Evolutionary conservation across 2,329 filamentous ascomycete species (phyloP), one percentile per base, ranked within the genome.

Genomic region (Aspergillus sp.): DNA sequence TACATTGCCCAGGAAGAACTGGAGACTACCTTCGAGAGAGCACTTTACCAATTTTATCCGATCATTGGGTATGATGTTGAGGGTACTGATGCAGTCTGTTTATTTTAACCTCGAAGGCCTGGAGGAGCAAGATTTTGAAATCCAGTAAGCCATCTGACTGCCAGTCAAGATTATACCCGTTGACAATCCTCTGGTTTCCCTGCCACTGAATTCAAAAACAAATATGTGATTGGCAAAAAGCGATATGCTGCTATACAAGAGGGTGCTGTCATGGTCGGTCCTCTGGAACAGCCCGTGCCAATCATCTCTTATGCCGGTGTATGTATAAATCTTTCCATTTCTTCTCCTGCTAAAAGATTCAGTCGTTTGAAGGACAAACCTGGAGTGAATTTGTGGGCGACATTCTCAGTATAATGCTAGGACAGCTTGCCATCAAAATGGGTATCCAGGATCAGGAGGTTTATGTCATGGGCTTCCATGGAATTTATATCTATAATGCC

Each of bases 341-440:
- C 11, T 12, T 13, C 7, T 34, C 28, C 7, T 12, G 38, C 37
- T 12, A 45, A n/a, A 26, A 19, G 7, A 4, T n/a, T 6, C 8
- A 47, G 45, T 50, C 45, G 48, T 46, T 10, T 19, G 34, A 44
- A 31, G 33, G 33, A 10, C 48, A 48, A 13, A 42, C 37, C 6
- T 48, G 42, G 48, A 38, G 34, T 5, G 37, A 48, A 26, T 50
- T 48, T 19, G n/a, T 46, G 3, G 37, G 5, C 7, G 44, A 49
- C 27, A 44, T 27, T 5, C 42, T 46, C 27, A 49, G 43, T 11
- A 33, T 51, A 12, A 49, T 49, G 46, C 32, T 49, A 12, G 46
- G 47, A 2, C 46, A 51, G n/a, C 38, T 48, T 11, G 43, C 46
- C 5, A 8, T 50, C 26, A 19, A 19, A 12, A 5, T 11, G 7